phyloP scores from a whole-genome alignment of 2,329 filamentous ascomycete genomes.

The Diaporthe helianthi region DNA sequence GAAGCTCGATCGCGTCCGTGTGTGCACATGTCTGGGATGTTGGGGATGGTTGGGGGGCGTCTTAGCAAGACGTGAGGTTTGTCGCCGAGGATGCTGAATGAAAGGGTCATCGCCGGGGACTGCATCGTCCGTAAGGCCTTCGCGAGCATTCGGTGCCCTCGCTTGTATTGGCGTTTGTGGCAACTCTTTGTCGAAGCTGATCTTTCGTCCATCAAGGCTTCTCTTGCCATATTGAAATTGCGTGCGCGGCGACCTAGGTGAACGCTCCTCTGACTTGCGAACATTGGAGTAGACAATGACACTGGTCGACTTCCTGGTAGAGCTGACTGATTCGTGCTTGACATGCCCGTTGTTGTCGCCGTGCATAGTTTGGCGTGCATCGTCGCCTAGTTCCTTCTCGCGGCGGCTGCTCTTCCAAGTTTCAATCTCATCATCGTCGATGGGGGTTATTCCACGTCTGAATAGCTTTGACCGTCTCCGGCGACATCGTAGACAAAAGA shows the following conservation, averaged over 20 bases:
- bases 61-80: conserved; percentile 62
- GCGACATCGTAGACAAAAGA: conserved; percentile 50
- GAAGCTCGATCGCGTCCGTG: conserved; percentile 54
- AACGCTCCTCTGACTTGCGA: conserved; percentile 43
- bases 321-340: conserved; percentile 46
- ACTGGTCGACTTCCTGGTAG: conserved; percentile 55
- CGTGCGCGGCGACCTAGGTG: conserved; percentile 39
- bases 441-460: conserved; percentile 64
- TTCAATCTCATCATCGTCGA: conserved; percentile 70
- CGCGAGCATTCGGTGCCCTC: conserved; percentile 67
- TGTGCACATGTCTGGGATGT: conserved; percentile 47
- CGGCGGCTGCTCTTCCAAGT: conserved; percentile 61
- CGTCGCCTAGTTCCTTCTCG: conserved; percentile 57
- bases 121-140: conserved; percentile 67
- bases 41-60: conserved; percentile 46
- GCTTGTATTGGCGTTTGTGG: conserved; percentile 61
- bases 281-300: conserved; percentile 59
- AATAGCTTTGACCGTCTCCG: conserved; percentile 52
- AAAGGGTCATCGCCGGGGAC: conserved; percentile 68
- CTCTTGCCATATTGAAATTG: conserved; percentile 36
- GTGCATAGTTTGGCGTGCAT: conserved; percentile 59
- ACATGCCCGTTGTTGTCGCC: conserved; percentile 43
- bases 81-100: conserved; percentile 58
- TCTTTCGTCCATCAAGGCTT: conserved; percentile 47
- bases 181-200: conserved; percentile 52